Base-by-base conservation (phyloP, 2,329 filamentous ascomycete species). In the Scopulariopsis brevicaulis region DNA sequence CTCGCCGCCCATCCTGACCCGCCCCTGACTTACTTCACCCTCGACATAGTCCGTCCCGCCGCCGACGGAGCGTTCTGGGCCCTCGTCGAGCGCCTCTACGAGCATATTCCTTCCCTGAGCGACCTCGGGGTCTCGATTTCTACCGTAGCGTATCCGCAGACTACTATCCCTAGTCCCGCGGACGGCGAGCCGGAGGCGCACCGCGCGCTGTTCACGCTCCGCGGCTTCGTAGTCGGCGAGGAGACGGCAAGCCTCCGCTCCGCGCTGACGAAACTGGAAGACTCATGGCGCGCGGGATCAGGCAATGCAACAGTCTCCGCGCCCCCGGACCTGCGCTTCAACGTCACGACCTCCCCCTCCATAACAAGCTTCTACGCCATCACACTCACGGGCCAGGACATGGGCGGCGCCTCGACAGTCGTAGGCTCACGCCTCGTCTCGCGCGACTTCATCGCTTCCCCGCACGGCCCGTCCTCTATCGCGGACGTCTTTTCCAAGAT, bases 331-430 rank as follows among this genome's bases (percentile, higher is more conserved):
- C 70, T 71, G 18, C 68, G 70, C 54, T 69, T 70, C 2, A 77
- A 83, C 63, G 85, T 86, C 20, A 78, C 79, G 60, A 55, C 37
- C 5, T 69, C 66, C 58, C 61, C 64, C 40, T 64, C 64, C 40
- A 67, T 67, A 54, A 65, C 65, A 46, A 55, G 14, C 14, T 58
- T 51, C 43, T 48, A 54, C 52, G 34, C 37, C 15, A 1, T 15
- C 3, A 18, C 28, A 15, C 57, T 55, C 37, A 48, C 35, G 14
- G 54, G 54, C 8, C 14, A 37, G 18, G 51, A 48, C 22, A 25
- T 8, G 14, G 28, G 43, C 20, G 51, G 51, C 18, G 40, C 32
- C 4, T 25, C 57, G 7, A 34, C 54, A 14, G 22, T 46, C 20
- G 18, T 58, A 10, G 71, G 71, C 28, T 70, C 71, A 10, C 73